Conservation (phyloP, 176 grass and related monocot species). For the Carex scoparia region DNA sequence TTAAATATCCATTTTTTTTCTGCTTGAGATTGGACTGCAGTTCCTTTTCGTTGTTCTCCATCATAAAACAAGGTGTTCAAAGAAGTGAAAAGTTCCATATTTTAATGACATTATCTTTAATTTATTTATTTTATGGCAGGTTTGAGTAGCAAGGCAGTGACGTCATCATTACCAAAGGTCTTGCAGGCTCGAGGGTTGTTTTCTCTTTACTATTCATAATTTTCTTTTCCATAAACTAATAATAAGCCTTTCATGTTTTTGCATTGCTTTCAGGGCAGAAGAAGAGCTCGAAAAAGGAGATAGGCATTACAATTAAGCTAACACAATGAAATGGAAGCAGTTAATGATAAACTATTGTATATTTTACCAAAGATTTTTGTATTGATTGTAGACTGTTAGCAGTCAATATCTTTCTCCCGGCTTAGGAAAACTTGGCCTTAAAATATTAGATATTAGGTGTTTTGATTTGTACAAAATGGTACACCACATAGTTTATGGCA, state of each 20-base stretch:
- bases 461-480: background rate
- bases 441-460: background rate
- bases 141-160: background rate
- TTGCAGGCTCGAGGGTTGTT: background rate
- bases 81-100: background rate
- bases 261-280: constrained; percentile 8
- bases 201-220: constrained; percentile 1
- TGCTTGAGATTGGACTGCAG: background rate
- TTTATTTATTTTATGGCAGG: constrained; percentile 16
- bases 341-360: background rate
- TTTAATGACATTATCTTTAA: background rate
- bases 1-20: background rate
- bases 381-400: background rate
- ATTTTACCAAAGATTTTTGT: background rate
- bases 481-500: background rate
- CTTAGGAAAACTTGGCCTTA: background rate
- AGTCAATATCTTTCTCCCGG: background rate
- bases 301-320: background rate
- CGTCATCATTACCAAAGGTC: constrained; percentile 19
- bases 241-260: background rate
- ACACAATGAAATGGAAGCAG: background rate
- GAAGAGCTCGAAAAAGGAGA: constrained; percentile 9
- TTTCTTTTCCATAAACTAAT: constrained; percentile 2
- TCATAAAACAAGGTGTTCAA: background rate
- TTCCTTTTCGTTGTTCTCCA: background rate